phyloP scores from a whole-genome alignment of 1,284 basidiomycete species.

The Entoloma clypeatum region DNA sequence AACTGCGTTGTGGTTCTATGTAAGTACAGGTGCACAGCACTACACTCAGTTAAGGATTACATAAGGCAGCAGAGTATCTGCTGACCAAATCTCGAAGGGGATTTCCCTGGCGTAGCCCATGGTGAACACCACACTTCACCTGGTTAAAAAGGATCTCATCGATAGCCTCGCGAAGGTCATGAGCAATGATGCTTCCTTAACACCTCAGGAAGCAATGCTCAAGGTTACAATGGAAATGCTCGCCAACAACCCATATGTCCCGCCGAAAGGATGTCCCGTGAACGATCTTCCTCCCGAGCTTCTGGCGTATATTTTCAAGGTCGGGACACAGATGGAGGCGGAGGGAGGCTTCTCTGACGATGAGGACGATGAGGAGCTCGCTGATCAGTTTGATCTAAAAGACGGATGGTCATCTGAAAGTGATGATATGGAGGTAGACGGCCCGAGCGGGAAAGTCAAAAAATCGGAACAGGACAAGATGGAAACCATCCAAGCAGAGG shows the following conservation, averaged over 20 bases:
- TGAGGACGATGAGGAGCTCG: constrained; percentile 30
- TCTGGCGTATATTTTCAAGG: constrained; percentile 52
- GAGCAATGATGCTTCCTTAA: constrained; percentile 24
- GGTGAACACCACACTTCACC: neutral
- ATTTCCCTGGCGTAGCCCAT: too few species aligned
- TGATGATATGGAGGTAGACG: constrained; percentile 13
- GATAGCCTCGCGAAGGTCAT: constrained; percentile 23
- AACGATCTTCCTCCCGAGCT: constrained; percentile 57
- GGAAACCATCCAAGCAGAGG: too few species aligned
- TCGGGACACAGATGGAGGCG: constrained; percentile 40
- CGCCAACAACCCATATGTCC: constrained; percentile 42
- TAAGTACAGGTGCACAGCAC: too few species aligned
- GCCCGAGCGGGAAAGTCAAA: constrained; percentile 19
- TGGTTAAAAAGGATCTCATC: constrained; percentile 18
- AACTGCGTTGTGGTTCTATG: too few species aligned
- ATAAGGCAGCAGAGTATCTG: too few species aligned
- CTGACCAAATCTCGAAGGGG: too few species aligned
- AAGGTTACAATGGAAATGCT: constrained; percentile 33
- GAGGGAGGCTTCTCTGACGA: constrained; percentile 28
- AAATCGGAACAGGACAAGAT: constrained; percentile 21
- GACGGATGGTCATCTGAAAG: constrained; percentile 22
- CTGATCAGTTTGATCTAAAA: constrained; percentile 20
- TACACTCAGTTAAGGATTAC: too few species aligned
- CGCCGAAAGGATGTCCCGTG: constrained; percentile 50
- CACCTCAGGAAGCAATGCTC: constrained; percentile 28